Base-by-base conservation (phyloP, 257 asterid species). In the Cruciata laevipes region DNA sequence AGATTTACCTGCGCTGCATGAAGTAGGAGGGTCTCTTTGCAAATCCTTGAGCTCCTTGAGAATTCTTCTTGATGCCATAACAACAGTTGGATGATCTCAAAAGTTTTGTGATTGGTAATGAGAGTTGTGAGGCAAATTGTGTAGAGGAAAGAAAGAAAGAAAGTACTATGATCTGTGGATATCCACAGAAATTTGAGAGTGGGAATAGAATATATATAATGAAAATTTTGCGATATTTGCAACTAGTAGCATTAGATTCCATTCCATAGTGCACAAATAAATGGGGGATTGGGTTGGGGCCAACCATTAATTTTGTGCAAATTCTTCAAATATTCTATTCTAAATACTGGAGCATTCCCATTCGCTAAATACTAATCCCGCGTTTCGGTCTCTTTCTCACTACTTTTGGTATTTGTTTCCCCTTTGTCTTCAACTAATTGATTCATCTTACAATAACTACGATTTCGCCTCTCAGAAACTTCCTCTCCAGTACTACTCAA, bases 1-100 rank as follows among this genome's bases (percentile, higher is more conserved):
- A n/a, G n/a, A n/a, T n/a, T n/a, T n/a, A 89, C 95, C 97, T 83
- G 97, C 97, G 75, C 96, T 84, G 79, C 96, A 90, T 65, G 96
- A 90, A 69, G 95, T 90, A 0, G 97, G 97, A 78, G 97, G 96
- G 71, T 90, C 97, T 82, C 89, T 82, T 65, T 90, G 97, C 86
- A 90, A 73, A 67, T 90, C 97, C 71, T 83, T 84, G 18, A 90
- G 87, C 81, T 90, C 97, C 83, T 87, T 90, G 66, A 84, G 83
- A 30, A 90, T 90, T 76, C 96, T 86, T 73, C 95, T 84, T 2
- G 96, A 87, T 3, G 97, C 95, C 97, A 90, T 90, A 67, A 32
- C 6, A 7, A 21, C 55, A 47, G 21, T 11, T 38, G 51, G 8
- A 40, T 25, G 44, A 9, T 52, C 8, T 47, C 13, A 12, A 47